A percentile compares a stretch with the other conserved stretches of the same genome.
phyloP scores from a whole-genome alignment of 2,329 filamentous ascomycete genomes.

The Amauroascus verrucosus region DNA sequence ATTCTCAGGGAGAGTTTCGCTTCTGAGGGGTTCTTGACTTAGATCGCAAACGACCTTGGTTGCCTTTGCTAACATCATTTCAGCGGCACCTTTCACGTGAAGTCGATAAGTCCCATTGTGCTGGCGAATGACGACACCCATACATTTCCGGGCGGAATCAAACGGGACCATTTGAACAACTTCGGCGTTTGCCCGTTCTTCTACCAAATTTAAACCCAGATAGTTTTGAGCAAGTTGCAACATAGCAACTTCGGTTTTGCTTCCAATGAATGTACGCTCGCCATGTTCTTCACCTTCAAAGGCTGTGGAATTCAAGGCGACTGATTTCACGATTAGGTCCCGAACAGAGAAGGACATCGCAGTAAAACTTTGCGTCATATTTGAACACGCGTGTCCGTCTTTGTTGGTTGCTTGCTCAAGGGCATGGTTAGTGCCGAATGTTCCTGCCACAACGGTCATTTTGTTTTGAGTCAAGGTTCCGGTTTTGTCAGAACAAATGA shows the following conservation, averaged over 20 bases:
- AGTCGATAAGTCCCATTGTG: slow-evolving; percentile 34
- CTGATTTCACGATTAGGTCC: slow-evolving; percentile 33
- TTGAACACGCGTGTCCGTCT: slow-evolving; percentile 15
- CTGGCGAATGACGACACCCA: slow-evolving; percentile 39
- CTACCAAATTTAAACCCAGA: slow-evolving; percentile 56
- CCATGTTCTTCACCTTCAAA: slow-evolving; percentile 66
- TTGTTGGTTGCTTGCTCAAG: slow-evolving; percentile 39
- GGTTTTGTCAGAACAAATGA: slow-evolving; percentile 72
- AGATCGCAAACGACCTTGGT: slow-evolving; percentile 27
- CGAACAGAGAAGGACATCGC: slow-evolving; percentile 26
- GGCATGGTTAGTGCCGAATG: slow-evolving; percentile 49
- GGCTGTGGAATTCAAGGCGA: slow-evolving; percentile 53
- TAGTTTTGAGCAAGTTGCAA: slow-evolving; percentile 58
- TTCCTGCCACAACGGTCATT: slow-evolving; percentile 66
- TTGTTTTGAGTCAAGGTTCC: slow-evolving; percentile 65
- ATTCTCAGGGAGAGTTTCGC: slow-evolving; percentile 22
- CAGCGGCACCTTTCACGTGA: slow-evolving; percentile 41
- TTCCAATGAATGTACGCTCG: slow-evolving; percentile 55
- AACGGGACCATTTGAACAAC: slow-evolving; percentile 62
- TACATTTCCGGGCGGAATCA: slow-evolving; percentile 63
- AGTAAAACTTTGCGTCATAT: slow-evolving; percentile 24
- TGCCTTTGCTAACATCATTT: slow-evolving; percentile 35
- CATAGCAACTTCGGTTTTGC: slow-evolving; percentile 66
- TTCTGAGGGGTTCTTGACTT: slow-evolving; percentile 19
- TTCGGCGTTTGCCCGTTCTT: slow-evolving; percentile 52